Percentiles rank a stretch among this genome's conserved stretches.
Conservation (phyloP, 129 eudicot species). For the Tagetes patula region DNA sequence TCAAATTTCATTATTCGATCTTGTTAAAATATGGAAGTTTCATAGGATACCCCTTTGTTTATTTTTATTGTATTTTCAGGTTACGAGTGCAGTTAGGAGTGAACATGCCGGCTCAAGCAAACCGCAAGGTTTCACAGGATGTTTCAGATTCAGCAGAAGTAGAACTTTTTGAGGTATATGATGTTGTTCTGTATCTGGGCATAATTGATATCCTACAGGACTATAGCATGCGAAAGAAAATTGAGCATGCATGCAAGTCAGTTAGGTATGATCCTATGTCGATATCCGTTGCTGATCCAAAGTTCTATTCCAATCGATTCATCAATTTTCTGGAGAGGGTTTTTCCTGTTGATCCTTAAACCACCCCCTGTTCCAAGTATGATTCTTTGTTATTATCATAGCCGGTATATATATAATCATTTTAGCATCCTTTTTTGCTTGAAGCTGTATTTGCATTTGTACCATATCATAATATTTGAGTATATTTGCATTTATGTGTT, state of each 20-base stretch:
- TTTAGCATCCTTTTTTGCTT: slow-evolving; percentile 9
- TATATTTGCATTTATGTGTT: slow-evolving; percentile 18
- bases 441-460: slow-evolving; percentile 26
- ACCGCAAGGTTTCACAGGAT: slow-evolving; percentile 55
- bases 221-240: slow-evolving; percentile 76
- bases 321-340: slow-evolving; percentile 62
- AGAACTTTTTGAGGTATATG: slow-evolving; percentile 89
- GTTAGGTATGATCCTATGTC: slow-evolving; percentile 64
- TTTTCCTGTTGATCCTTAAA: slow-evolving; percentile 55
- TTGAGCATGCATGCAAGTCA: slow-evolving; percentile 79
- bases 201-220: slow-evolving; percentile 88
- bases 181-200: slow-evolving; percentile 90
- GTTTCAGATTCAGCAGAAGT: slow-evolving; percentile 60
- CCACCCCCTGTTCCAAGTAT: slow-evolving; percentile 9
- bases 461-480: slow-evolving; percentile 10
- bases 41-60: neutral
- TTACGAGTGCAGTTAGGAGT: slow-evolving; percentile 92
- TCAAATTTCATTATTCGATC: too few species aligned
- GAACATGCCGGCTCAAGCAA: slow-evolving; percentile 98
- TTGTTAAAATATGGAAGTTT: neutral
- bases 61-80: slow-evolving; percentile 34
- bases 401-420: slow-evolving; percentile 25
- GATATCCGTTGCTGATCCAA: slow-evolving; percentile 74
- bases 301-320: slow-evolving; percentile 73
- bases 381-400: slow-evolving; percentile 20